Evolutionary conservation across 2,329 filamentous ascomycete species (phyloP).

Genomic region (Exophiala sideris): DNA sequence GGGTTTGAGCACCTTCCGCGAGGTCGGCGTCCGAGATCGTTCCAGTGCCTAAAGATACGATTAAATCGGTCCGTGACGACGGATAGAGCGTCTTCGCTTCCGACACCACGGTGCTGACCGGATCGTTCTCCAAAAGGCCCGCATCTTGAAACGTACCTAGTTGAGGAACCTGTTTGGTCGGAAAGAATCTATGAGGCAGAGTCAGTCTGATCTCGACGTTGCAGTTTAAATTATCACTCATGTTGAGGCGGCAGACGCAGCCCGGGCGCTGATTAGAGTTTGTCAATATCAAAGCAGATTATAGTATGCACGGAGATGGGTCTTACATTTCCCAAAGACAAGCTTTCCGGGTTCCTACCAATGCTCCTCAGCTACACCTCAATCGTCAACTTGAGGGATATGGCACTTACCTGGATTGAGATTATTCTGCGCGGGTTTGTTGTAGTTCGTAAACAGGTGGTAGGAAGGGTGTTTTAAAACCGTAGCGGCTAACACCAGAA

Average conservation of each 20-base stretch:
- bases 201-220: not conserved
- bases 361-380: not conserved
- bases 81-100: conserved; percentile 10
- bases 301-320: not conserved
- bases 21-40: not conserved
- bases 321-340: conserved; percentile 8
- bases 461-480: conserved; percentile 1
- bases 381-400: not conserved
- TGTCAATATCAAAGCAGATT: conserved; percentile 2
- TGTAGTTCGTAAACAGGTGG: conserved; percentile 5
- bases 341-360: not conserved
- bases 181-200: conserved; percentile 22
- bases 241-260: not conserved
- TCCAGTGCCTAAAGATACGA: conserved; percentile 1
- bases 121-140: conserved; percentile 29
- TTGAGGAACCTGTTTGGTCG: conserved; percentile 14
- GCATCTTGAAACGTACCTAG: conserved; percentile 29
- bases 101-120: conserved; percentile 23
- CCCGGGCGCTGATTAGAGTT: not conserved
- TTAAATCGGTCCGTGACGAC: not conserved
- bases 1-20: not conserved
- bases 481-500: conserved; percentile 1
- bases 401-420: conserved; percentile 1
- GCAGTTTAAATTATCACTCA: not conserved
- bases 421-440: not conserved